Evolutionary conservation across 1,284 basidiomycete genomes (phyloP).

Genomic region (Pseudozyma pruni): DNA sequence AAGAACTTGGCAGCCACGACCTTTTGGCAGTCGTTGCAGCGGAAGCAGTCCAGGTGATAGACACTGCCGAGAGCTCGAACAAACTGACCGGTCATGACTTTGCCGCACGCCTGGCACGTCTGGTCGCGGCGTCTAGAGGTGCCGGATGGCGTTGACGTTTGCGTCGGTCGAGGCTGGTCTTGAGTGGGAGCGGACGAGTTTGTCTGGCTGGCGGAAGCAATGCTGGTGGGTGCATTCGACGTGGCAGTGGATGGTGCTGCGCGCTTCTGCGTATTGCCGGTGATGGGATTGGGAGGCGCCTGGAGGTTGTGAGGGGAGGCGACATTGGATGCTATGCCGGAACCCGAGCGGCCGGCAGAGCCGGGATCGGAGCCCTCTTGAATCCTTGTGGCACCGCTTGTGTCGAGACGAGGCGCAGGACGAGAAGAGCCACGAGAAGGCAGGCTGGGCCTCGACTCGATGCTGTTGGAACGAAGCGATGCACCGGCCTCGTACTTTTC

Average conservation of each 20-base stretch:
- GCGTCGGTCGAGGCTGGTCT: conserved; percentile 13
- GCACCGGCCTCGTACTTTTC: conserved; percentile 35
- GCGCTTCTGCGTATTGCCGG: background rate
- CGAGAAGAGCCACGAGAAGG: conserved; percentile 37
- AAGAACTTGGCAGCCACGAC: conserved; percentile 99
- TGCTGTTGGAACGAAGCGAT: conserved; percentile 37
- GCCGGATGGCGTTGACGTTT: conserved; percentile 7
- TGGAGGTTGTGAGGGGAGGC: conserved; percentile 37
- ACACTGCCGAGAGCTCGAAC: conserved; percentile 94
- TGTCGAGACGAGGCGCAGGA: conserved; percentile 34
- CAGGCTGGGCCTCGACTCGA: conserved; percentile 34
- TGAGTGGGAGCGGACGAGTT: conserved; percentile 1
- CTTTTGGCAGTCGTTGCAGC: conserved; percentile 89
- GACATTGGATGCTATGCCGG: conserved; percentile 20
- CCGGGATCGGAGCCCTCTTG: conserved; percentile 6
- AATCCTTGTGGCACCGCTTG: conserved; percentile 3
- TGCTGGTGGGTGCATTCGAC: background rate
- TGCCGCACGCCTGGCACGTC: conserved; percentile 58
- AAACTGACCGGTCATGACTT: conserved; percentile 85
- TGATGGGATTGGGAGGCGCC: conserved; percentile 26
- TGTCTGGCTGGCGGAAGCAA: background rate
- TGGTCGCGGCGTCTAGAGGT: conserved; percentile 50
- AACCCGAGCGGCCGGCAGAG: conserved; percentile 8
- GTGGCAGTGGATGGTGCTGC: conserved; percentile 3
- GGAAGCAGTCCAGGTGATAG: conserved; percentile 96